A percentile compares a stretch with the other conserved stretches of the same genome.
These are phyloP conservation scores for Aspergillus sp. DNA, from an alignment of 2,329 filamentous ascomycete genomes.

Conservation along the genomic window DNA sequence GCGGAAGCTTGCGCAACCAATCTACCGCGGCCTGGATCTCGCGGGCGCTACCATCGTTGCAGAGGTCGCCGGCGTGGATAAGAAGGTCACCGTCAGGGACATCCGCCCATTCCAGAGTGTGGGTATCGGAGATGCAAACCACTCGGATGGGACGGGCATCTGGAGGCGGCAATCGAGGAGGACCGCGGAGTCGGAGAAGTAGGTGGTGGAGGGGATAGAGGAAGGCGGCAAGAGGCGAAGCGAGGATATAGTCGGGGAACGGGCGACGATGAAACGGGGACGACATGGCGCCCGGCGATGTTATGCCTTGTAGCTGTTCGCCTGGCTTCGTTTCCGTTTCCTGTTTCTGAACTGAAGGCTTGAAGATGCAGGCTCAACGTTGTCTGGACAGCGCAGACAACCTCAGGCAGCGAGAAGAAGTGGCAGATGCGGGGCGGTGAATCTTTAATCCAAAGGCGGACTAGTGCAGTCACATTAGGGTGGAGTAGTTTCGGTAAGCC, in stretches of 20 bases:
- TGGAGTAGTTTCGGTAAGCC: too few species aligned
- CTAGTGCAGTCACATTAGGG: background rate
- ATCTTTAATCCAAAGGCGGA: background rate
- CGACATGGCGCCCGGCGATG: slow-evolving; percentile 23
- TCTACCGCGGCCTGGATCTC: slow-evolving; percentile 82
- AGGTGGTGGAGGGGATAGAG: slow-evolving; percentile 63
- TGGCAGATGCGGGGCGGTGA: background rate
- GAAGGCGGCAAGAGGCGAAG: slow-evolving; percentile 66
- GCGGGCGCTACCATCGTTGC: slow-evolving; percentile 66
- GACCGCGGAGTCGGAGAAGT: slow-evolving; percentile 66
- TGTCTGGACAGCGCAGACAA: background rate
- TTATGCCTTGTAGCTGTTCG: background rate
- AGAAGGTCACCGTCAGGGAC: slow-evolving; percentile 75
- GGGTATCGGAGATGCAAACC: slow-evolving; percentile 89
- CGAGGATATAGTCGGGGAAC: slow-evolving; percentile 62
- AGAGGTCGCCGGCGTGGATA: slow-evolving; percentile 86
- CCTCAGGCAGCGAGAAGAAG: background rate
- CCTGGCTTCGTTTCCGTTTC: background rate
- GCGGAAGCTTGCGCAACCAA: slow-evolving; percentile 74
- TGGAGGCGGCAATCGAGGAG: slow-evolving; percentile 59
- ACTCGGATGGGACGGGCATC: slow-evolving; percentile 63
- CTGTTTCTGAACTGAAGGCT: background rate
- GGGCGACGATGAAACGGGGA: slow-evolving; percentile 51
- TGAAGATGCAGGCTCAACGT: background rate
- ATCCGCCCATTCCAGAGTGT: slow-evolving; percentile 55